Percentiles rank a stretch among this genome's conserved stretches.
These are phyloP conservation scores for Plasmodium sp. DNA, from an alignment of 169 alveolate genomes.

Conservation along the genomic window DNA sequence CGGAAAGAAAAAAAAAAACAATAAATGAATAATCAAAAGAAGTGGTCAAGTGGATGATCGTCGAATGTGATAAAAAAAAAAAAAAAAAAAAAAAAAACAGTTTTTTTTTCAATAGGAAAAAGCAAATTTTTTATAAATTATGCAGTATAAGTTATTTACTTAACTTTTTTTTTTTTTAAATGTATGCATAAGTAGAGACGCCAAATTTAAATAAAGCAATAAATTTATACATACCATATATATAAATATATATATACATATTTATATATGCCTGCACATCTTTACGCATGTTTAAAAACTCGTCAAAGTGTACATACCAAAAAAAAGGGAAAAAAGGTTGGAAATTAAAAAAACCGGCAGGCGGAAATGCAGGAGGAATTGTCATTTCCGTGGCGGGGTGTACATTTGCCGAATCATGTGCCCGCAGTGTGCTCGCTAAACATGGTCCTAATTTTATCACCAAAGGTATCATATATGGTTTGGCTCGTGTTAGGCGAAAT, in stretches of 20 bases:
- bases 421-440: background rate
- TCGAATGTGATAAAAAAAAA: background rate
- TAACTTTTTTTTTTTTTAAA: conserved; percentile 42
- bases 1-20: conserved; percentile 34
- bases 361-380: background rate
- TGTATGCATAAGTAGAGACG: conserved; percentile 25
- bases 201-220: conserved; percentile 13
- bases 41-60: background rate
- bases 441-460: background rate
- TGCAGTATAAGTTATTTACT: background rate
- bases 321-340: conserved; percentile 1
- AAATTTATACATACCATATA: background rate
- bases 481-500: background rate
- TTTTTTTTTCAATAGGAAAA: conserved; percentile 3
- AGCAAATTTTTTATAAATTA: conserved; percentile 17
- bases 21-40: background rate
- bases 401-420: background rate
- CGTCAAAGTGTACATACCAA: background rate
- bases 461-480: conserved; percentile 57
- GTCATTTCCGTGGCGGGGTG: background rate
- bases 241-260: background rate
- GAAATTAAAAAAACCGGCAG: background rate
- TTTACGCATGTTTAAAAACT: background rate
- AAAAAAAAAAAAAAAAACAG: background rate
- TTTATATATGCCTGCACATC: background rate